Evolutionary conservation across 1,284 basidiomycete genomes (phyloP), one percentile per base, ranked within the genome.

Genomic region (Sparassis latifolia): DNA sequence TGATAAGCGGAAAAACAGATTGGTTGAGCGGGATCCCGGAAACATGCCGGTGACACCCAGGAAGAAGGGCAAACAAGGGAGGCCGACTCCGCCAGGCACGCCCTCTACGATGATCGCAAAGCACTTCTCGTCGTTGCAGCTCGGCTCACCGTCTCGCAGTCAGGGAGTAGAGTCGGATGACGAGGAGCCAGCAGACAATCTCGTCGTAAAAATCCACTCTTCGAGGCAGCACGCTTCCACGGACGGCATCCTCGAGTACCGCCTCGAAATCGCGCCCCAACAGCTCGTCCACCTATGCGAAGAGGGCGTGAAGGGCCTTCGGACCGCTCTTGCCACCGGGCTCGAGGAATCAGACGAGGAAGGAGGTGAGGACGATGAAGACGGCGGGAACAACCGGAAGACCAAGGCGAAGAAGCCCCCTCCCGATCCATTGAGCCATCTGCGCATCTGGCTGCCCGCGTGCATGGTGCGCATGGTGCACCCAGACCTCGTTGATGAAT

Each of bases 381-480:
- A 69, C 9, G 68, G 66, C 3, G 69, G 62, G 6, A 60, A 55
- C 39, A 58, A 52, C 33, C 53, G 50, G 27, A 61, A 57, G 42
- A 72, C 66, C 58, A 63, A 58, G 55, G 57, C 55, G 10, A 73
- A 72, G 61, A 76, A 71, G 53, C 58, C 64, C 10, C 73, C 75
- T 4, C 67, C 75, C 3, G 72, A 76, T 56, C 75, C 86, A 4
- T 52, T 70, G 31, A 70, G 69, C 48, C 72, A 76, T 56, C 58
- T 88, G 56, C 72, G 86, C 31, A 60, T 92, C 33, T 89, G 86
- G 86, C 74, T 89, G 71, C 86, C 89, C 0, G 86, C 84, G 10
- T 82, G 77, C 52, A 84, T 93, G 73, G 76, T 92, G 5, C 68
- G 71, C 12, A 66, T 81, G 45, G 88, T 80, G 3, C 80, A 82